Evolutionary conservation across 768 basidiomycete genomes (phyloP).

Genomic region (Suillus sp.): DNA sequence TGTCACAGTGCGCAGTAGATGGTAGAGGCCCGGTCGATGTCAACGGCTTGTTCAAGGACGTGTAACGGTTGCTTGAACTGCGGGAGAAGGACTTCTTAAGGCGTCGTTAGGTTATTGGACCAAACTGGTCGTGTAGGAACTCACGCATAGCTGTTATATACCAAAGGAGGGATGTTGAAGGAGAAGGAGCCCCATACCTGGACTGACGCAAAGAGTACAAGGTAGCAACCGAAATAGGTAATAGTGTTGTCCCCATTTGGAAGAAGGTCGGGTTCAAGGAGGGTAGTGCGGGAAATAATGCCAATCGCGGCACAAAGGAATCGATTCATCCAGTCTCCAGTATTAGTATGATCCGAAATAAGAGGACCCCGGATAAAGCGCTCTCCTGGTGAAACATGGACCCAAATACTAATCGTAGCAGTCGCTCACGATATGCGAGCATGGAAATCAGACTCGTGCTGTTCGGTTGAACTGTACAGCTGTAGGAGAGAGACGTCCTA

Average conservation of each 20-base stretch:
- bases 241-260: conserved; percentile 25
- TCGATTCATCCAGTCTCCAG: not conserved
- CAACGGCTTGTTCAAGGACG: conserved; percentile 5
- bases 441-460: too few species aligned
- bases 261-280: too few species aligned
- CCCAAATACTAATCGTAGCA: too few species aligned
- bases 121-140: conserved; percentile 17
- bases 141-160: conserved; percentile 31
- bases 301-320: conserved; percentile 19
- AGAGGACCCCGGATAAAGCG: not conserved
- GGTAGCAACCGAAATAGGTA: conserved; percentile 25
- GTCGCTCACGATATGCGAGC: too few species aligned
- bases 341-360: too few species aligned
- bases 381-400: not conserved
- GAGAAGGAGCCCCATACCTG: conserved; percentile 1
- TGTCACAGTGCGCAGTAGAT: conserved; percentile 12
- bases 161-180: conserved; percentile 15
- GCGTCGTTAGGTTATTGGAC: conserved; percentile 15
- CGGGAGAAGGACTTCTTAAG: conserved; percentile 14
- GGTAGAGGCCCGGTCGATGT: not conserved
- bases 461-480: too few species aligned
- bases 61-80: conserved; percentile 12
- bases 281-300: not conserved
- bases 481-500: too few species aligned
- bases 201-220: conserved; percentile 26